phyloP scores from a whole-genome alignment of 441 rosid genomes.

The Aleurites moluccanus region DNA sequence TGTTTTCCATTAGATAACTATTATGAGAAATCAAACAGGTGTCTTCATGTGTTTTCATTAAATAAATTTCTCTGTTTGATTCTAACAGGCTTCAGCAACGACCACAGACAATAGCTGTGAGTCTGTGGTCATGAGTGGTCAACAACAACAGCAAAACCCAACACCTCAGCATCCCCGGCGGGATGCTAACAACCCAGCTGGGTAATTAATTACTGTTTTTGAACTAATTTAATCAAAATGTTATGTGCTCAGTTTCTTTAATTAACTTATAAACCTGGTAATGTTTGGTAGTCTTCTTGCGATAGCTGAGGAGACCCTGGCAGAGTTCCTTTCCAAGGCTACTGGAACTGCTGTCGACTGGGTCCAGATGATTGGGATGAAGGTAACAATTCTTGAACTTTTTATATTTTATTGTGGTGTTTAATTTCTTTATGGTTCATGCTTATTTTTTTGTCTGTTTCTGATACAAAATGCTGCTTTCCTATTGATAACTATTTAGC shows the following conservation, averaged over 20 bases:
- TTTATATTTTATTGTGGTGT: neutral
- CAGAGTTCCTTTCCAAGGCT: conserved; percentile 99
- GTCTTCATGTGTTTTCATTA: neutral
- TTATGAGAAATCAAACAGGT: neutral
- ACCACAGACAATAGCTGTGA: conserved; percentile 99
- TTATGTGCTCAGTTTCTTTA: conserved; percentile 1
- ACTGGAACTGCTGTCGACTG: conserved; percentile 99
- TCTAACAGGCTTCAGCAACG: conserved; percentile 69
- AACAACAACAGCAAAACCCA: conserved; percentile 94
- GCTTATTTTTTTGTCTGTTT: neutral
- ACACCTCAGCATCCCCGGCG: conserved; percentile 77
- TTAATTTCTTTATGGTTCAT: neutral
- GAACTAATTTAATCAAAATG: neutral
- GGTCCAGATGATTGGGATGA: conserved; percentile 99
- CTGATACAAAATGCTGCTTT: neutral
- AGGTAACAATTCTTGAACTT: conserved; percentile 43
- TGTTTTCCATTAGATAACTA: neutral
- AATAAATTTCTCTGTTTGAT: conserved; percentile 4
- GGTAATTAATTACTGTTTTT: conserved; percentile 40
- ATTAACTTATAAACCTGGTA: conserved; percentile 15
- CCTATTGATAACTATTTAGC: conserved; percentile 44
- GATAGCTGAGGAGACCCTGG: conserved; percentile 94
- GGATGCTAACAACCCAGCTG: conserved; percentile 98
- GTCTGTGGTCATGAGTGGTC: conserved; percentile 98
- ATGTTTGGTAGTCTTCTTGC: conserved; percentile 63